Evolutionary conservation across 169 alveolate genomes (phyloP).

Genomic region (Miamiensis avidus): DNA sequence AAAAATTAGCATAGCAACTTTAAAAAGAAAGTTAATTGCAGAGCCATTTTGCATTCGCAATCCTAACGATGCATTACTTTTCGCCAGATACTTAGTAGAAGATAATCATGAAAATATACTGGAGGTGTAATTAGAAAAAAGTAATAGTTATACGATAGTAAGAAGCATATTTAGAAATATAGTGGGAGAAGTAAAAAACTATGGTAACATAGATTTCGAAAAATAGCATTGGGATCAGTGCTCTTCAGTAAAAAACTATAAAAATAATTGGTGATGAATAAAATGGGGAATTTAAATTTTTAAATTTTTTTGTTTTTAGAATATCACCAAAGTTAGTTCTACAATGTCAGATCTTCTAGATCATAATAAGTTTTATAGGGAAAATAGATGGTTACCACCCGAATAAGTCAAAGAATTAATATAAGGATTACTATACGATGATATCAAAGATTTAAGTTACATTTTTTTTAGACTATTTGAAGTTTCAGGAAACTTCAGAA

Average conservation of each 20-base stretch:
- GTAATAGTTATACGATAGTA: conserved; percentile 17
- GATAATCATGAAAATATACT: conserved; percentile 20
- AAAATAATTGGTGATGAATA: too few species aligned
- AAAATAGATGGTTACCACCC: background rate
- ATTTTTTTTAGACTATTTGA: background rate
- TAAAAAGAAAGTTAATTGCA: conserved; percentile 9
- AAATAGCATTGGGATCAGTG: background rate
- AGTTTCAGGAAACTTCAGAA: background rate
- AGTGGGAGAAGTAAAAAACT: background rate
- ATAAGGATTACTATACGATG: background rate
- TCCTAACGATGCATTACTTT: conserved; percentile 21
- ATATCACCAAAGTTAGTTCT: background rate
- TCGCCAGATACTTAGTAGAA: conserved; percentile 29
- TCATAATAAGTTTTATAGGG: background rate
- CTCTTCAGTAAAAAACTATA: background rate
- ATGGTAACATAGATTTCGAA: background rate
- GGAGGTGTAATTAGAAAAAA: conserved; percentile 16
- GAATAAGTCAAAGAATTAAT: background rate
- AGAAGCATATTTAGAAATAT: conserved; percentile 26
- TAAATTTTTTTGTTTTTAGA: background rate
- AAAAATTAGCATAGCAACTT: conserved; percentile 6
- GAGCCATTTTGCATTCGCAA: conserved; percentile 25
- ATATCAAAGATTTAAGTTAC: background rate
- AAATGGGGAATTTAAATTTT: too few species aligned
- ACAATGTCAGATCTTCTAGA: background rate